A percentile compares a stretch with the other conserved stretches of the same genome.
These are phyloP conservation scores for Bruguiera hainesii DNA, from an alignment of 441 rosid genomes.

Conservation along the genomic window DNA sequence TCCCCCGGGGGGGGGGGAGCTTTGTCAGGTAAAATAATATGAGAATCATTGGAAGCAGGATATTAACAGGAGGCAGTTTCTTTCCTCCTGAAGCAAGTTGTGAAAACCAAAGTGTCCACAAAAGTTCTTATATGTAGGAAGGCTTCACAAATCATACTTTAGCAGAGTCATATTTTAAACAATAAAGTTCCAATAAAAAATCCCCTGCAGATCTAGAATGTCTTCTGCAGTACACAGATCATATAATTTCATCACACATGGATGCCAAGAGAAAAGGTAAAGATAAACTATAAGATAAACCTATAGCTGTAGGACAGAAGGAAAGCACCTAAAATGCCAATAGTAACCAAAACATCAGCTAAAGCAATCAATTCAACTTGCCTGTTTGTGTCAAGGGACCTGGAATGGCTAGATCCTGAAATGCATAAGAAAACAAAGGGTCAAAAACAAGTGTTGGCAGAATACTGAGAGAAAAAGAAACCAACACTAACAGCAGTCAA, in stretches of 20 bases:
- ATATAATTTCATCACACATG: neutral
- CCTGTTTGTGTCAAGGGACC: slow-evolving; percentile 56
- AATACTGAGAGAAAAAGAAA: slow-evolving; percentile 16
- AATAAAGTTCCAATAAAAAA: no score
- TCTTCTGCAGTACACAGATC: neutral
- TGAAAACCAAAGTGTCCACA: no score
- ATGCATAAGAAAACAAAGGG: slow-evolving; percentile 16
- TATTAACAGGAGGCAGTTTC: no score
- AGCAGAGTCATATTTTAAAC: no score
- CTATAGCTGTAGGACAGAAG: neutral
- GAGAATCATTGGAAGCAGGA: no score
- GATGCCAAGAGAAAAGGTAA: neutral
- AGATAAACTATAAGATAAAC: neutral
- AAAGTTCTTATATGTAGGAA: no score
- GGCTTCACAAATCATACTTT: no score
- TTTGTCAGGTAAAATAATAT: no score
- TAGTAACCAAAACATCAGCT: slow-evolving; percentile 2
- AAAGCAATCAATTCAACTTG: slow-evolving; percentile 19
- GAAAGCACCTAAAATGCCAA: neutral
- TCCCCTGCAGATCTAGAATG: no score
- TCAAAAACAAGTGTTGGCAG: neutral
- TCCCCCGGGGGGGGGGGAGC: no score
- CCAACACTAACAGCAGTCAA: neutral
- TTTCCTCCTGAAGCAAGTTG: no score
- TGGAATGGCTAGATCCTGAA: slow-evolving; percentile 70